Base-by-base conservation (phyloP, 352 stramenopile species). In the Phytophthora pinifolia region DNA sequence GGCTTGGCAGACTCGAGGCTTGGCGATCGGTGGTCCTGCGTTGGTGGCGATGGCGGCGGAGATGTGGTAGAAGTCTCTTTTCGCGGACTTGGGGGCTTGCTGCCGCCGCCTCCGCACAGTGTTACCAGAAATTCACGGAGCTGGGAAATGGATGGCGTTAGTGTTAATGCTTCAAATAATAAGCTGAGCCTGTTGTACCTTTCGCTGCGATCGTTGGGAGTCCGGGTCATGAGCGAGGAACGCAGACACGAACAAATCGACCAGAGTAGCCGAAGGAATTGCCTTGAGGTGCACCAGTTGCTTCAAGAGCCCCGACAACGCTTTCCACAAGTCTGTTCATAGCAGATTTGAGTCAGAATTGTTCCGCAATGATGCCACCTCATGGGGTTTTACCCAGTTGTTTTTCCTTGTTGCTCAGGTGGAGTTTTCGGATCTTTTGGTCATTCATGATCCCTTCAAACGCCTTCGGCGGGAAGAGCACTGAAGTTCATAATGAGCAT, bases 401-500 rank as follows among this genome's bases (percentile, higher is more conserved):
- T 43, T 84, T 89, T 38, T 86, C 72, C 51, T 89, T 89, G 29
- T 69, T 76, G 32, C 74, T 72, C 45, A 89, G 77, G 50, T 92
- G 79, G 5, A 88, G 62, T 52, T 92, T 92, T 32, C 82, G 74
- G 15, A 94, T 71, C 31, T 88, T 86, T 50, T 88, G 74, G 27
- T 90, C 74, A 48, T 73, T 89, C 68, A 94, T 84, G 42, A 92
- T 92, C 3, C 79, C 83, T 72, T 90, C 83, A 43, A 94, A 91
- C 10, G 78, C 70, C 46, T 86, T 82, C 2, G 66, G 31, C 25
- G 81, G 77, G 27, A 92, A 94, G 6, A 92, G 47, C 15, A 74
- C 79, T 94, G 46, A 6, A 57, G 6, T n/a, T 12, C 38, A 42
- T 9, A 47, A 48, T 31, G 42, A 46, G 13, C 2, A 25, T 45